phyloP scores from a whole-genome alignment of 2,329 filamentous ascomycete genomes.

The Talaromyces amestolkiae region DNA sequence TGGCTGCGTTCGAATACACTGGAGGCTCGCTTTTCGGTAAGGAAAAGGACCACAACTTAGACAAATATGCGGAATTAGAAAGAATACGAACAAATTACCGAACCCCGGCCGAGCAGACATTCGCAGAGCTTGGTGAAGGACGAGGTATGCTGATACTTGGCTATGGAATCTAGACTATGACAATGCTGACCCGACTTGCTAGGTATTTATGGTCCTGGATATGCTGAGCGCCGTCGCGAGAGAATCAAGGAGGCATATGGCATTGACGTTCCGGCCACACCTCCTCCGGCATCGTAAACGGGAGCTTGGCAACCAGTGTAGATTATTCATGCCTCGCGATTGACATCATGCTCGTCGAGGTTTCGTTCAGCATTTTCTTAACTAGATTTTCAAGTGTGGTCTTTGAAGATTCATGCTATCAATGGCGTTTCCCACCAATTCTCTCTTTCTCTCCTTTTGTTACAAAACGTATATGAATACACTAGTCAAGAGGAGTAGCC shows the following conservation, averaged over 20 bases:
- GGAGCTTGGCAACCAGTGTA: conserved; percentile 27
- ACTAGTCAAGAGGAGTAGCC: not conserved
- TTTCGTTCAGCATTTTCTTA: conserved; percentile 6
- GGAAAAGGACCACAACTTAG: conserved; percentile 56
- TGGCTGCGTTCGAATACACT: conserved; percentile 67
- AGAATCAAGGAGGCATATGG: conserved; percentile 84
- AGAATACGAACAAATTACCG: conserved; percentile 70
- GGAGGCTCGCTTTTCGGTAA: conserved; percentile 60
- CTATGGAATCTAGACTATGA: not conserved
- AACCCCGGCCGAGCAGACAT: conserved; percentile 72
- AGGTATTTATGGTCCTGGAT: conserved; percentile 80
- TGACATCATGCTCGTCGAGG: conserved; percentile 7
- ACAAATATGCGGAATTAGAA: conserved; percentile 76
- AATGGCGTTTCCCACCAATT: not conserved
- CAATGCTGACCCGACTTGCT: conserved; percentile 13
- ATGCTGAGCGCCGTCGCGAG: conserved; percentile 77
- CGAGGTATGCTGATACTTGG: conserved; percentile 59
- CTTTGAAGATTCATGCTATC: not conserved
- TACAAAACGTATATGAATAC: not conserved
- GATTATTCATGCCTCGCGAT: conserved; percentile 24
- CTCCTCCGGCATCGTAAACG: conserved; percentile 40
- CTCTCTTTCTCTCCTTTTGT: not conserved
- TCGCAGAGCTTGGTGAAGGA: conserved; percentile 79
- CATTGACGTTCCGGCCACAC: conserved; percentile 71
- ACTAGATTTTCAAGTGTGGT: not conserved